Evolutionary conservation across 768 basidiomycete species (phyloP), one percentile per base, ranked within the genome.

Genomic region (Daedaleopsis nitida): DNA sequence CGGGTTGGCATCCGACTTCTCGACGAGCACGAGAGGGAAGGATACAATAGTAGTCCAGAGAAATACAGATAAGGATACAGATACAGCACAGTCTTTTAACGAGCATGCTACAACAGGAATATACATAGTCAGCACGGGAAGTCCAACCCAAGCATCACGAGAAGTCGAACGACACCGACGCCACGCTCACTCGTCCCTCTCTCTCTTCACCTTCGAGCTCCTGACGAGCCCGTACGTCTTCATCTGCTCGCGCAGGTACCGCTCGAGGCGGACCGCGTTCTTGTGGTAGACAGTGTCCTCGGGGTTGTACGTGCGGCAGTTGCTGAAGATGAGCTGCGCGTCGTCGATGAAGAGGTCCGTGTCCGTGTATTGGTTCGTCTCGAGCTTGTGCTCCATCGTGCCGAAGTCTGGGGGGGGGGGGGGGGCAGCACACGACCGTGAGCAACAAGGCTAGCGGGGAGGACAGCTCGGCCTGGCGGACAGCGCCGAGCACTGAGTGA

Each of bases 321-420:
- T 99, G 66, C 92, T 85, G 69, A 93, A 92, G 55, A 98, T 84
- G 57, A 97, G 79, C 64, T 87, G 84, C 16, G 89, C 89, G 71
- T 98, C 97, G 45, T 81, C 83, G 19, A 86, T 73, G 69, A 98
- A 96, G 35, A 80, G 76, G 52, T 88, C 87, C 53, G 95, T 75
- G n/a, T 81, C 79, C 12, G 79, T 73, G 73, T 98, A 98, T 69
- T 91, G 86, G 70, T 90, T 90, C n/a, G 81, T 85, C 38, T 93
- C 88, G n/a, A 98, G 83, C 74, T 94, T 98, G 70, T 88, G 81
- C 66, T 89, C 85, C 85, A 98, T 96, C 1, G 92, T 94, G 57
- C 79, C 76, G 67, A 98, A 84, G 74, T 98, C 94, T 97, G 68
- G 47, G 24, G 56, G 44, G 57, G 57, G 57, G 17, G 42, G 27